Percentiles rank a stretch among this genome's conserved stretches.
Evolutionary conservation across 371 early-diverging fungal species (phyloP).

Genomic region (Mucor sp.): DNA sequence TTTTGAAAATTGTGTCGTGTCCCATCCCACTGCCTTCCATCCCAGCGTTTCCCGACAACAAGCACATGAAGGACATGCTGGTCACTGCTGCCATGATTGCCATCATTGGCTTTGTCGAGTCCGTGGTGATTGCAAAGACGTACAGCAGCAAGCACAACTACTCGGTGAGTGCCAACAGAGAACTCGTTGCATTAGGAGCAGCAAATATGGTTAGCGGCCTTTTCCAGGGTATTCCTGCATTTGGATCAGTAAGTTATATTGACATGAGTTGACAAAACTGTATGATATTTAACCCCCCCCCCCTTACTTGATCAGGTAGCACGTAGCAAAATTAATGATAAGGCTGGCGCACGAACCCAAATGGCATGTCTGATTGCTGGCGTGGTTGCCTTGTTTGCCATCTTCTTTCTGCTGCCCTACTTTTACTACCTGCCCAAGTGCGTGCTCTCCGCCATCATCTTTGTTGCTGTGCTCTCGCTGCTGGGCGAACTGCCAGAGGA

Average conservation of each 20-base stretch:
- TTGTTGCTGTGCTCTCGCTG: constrained; percentile 83
- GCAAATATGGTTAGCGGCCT: constrained; percentile 81
- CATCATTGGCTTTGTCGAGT: constrained; percentile 94
- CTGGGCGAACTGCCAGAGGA: constrained; percentile 82
- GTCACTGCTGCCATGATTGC: constrained; percentile 78
- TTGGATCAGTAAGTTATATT: constrained; percentile 69
- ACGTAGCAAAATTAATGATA: constrained; percentile 88
- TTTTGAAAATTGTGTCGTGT: too few species aligned
- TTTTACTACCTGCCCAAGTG: constrained; percentile 89
- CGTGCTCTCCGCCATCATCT: constrained; percentile 84
- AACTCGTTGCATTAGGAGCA: constrained; percentile 90
- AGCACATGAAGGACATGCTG: constrained; percentile 63
- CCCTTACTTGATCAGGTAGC: constrained; percentile 64
- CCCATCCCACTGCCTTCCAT: constrained; percentile 65
- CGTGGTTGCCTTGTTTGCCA: constrained; percentile 72
- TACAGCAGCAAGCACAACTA: constrained; percentile 89
- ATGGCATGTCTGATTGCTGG: constrained; percentile 82
- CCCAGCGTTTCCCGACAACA: constrained; percentile 56
- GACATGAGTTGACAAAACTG: neutral
- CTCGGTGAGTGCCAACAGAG: constrained; percentile 89
- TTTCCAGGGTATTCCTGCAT: constrained; percentile 88
- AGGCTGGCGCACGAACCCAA: constrained; percentile 87
- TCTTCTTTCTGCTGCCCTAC: constrained; percentile 74
- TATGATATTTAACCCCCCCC: neutral
- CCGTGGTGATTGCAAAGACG: constrained; percentile 89